Base-by-base conservation (phyloP, 2,329 filamentous ascomycete genomes). In the Escovopsis sp. region DNA sequence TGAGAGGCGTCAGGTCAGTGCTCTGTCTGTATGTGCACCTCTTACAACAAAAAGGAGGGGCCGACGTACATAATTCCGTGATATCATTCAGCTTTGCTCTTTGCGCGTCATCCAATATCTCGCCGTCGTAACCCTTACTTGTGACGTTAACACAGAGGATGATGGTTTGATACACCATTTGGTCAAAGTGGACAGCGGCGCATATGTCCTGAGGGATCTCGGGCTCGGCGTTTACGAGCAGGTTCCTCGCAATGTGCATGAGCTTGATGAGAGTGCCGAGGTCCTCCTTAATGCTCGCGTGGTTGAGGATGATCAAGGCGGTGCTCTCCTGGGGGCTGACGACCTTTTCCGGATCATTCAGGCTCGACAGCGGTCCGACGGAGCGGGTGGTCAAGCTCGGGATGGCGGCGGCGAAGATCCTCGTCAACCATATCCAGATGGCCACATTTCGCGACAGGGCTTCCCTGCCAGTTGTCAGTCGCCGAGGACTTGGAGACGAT, bases 121-220 rank as follows among this genome's bases (percentile, higher is more conserved):
- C 76, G 7, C 75, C 73, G 47, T 80, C 76, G 47, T 78, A 80
- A 5, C 75, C 76, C 54, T 81, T 81, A 53, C 75, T 79, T 0
- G 76, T 77, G 23, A 81, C 74, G 53, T 79, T 80, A 18, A 80
- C 72, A 50, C 77, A 80, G 8, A 81, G 65, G 30, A 77, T 73
- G 46, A 81, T 76, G 3, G 77, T 70, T 54, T 78, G 75, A 47
- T 78, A 77, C 2, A 80, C 73, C 62, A 77, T 76, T 51, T 78
- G 73, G 50, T 81, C 75, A 48, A 80, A 79, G 42, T 73, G 69
- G 12, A 79, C 73, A 7, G 75, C 73, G 9, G 75, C 73, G 44
- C 76, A 80, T 7, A 81, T 67, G 49, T 81, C 76, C 54, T 81
- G 77, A 2, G 77, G 75, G 4, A 80, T 72, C 52, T 78, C 73